phyloP scores from a whole-genome alignment of 805 yeast genomes.

The Hanseniaspora jakobsenii region DNA sequence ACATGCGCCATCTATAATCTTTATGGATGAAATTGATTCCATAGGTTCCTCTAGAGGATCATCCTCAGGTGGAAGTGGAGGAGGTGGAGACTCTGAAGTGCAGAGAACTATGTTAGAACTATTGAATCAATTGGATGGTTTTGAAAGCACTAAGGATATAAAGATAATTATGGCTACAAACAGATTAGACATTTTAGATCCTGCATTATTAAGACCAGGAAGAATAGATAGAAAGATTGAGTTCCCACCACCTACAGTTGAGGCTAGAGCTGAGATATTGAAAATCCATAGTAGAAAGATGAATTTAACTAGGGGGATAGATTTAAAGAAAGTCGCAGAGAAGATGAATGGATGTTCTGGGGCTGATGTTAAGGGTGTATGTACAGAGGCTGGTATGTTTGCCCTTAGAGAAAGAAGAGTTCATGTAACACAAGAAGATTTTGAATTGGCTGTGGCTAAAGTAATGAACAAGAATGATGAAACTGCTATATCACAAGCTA shows the following conservation, averaged over 20 bases:
- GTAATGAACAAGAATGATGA: conserved; percentile 95
- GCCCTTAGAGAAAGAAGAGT: conserved; percentile 91
- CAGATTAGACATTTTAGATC: conserved; percentile 94
- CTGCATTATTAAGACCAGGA: conserved; percentile 95
- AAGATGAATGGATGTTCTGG: conserved; percentile 98
- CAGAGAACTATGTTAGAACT: conserved; percentile 98
- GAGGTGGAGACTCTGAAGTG: conserved; percentile 95
- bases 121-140: conserved; percentile 93
- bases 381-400: conserved; percentile 99
- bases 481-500: too few relatives aligned
- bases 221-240: conserved; percentile 96
- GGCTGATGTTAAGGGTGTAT: conserved; percentile 96
- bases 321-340: conserved; percentile 97
- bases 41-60: conserved; percentile 97
- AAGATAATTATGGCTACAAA: conserved; percentile 97
- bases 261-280: conserved; percentile 89
- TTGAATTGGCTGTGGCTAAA: conserved; percentile 94
- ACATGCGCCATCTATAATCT: conserved; percentile 94
- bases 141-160: conserved; percentile 92
- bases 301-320: conserved; percentile 81
- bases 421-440: conserved; percentile 89
- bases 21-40: conserved; percentile 96
- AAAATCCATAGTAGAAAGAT: conserved; percentile 96
- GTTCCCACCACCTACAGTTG: conserved; percentile 95
- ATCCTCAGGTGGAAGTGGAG: conserved; percentile 91